Evolutionary conservation across 1,139 yeast genomes (phyloP), one percentile per base, ranked within the genome.

Genomic region (Blastobotrys aristatus): DNA sequence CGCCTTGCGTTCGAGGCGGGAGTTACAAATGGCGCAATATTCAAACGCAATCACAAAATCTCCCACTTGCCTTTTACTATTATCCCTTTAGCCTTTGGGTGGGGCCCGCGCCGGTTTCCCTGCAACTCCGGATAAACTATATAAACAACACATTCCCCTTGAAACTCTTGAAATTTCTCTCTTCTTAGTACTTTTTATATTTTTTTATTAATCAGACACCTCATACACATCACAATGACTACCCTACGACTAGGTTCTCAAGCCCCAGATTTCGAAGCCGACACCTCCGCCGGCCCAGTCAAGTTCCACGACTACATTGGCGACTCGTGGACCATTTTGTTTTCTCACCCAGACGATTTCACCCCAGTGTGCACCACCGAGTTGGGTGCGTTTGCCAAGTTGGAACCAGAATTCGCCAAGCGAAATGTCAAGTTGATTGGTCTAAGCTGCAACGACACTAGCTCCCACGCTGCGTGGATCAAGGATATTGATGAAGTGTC

Each of bases 361-460:
- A 86, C 95, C 43, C 95, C 95, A 47, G 92, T 86, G 46, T 86
- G 95, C 71, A 86, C 95, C 57, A 86, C 95, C 50, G 95, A 86
- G 72, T 75, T 86, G 56, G 95, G 95, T 54, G 95, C 94, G 10
- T 84, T 86, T 61, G 89, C 92, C 60, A 80, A 82, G 66, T 75
- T 86, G 63, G 86, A 84, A 70, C 87, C 87, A 41, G 94, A 86
- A 68, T 86, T 86, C 65, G 74, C 81, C 63, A 77, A 80, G 71
- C 79, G 95, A 67, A 77, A 76, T 48, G 86, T 82, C 58, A 84
- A 85, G 73, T 73, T 86, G 64, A 75, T 85, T 65, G 95, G 94
- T 53, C 74, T 86, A 52, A 82, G 90, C 52, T 88, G 90, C 54
- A 84, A 85, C 68, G 79, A 75, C 56, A 67, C 82, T 47, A 79